These are phyloP conservation scores for Psidium guajava DNA, from an alignment of 345 rosid genomes.

Conservation along the genomic window DNA sequence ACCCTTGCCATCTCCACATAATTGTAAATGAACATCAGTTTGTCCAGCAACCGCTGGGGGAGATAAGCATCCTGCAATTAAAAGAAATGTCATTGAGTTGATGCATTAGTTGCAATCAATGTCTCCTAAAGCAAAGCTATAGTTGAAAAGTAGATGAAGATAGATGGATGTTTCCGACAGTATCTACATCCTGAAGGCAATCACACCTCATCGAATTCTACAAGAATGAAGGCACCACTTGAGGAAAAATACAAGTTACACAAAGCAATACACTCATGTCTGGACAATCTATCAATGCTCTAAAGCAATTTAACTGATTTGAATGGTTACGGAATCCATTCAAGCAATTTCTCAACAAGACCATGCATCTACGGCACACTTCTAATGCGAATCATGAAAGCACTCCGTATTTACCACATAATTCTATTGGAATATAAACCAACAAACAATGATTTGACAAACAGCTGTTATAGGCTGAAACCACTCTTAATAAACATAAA, in stretches of 20 bases:
- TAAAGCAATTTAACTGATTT: neutral
- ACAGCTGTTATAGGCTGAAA: neutral
- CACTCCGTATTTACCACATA: neutral
- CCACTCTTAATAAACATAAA: neutral
- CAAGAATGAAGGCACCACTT: neutral
- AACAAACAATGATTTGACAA: neutral
- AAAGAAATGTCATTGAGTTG: neutral
- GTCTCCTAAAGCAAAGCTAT: neutral
- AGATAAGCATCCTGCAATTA: conserved; percentile 88
- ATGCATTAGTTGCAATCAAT: neutral
- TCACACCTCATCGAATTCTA: neutral
- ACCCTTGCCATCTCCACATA: conserved; percentile 99
- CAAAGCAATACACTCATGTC: neutral
- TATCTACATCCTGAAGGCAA: neutral
- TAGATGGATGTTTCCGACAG: neutral
- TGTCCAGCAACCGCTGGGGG: conserved; percentile 93
- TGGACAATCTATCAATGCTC: neutral
- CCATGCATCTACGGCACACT: neutral
- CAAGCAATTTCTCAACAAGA: neutral
- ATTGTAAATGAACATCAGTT: conserved; percentile 84
- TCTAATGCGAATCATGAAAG: neutral
- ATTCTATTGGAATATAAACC: neutral
- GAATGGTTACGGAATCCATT: neutral
- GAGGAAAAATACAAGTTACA: neutral
- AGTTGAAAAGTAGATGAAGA: neutral